Conservation (phyloP, 305 asterid species). For the Ajuga reptans region DNA sequence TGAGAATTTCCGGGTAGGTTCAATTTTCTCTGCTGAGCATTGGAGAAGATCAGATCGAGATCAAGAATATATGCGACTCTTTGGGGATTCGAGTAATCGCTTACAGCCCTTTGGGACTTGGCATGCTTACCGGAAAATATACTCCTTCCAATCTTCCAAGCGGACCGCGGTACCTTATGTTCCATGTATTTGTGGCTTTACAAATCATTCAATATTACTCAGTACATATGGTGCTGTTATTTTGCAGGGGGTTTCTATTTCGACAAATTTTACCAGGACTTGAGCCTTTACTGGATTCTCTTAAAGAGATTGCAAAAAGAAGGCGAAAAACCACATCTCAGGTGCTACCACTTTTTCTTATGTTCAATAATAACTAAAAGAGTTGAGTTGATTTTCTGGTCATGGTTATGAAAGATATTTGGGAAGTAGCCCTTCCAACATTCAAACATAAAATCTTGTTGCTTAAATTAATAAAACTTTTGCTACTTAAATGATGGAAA, state of each 20-base stretch:
- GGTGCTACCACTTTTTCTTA: constrained; percentile 27
- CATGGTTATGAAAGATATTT: too few species aligned
- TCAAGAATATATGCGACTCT: constrained; percentile 58
- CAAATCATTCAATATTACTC: constrained; percentile 3
- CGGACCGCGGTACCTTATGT: constrained; percentile 63
- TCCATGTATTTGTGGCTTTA: not conserved
- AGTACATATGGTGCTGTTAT: constrained; percentile 11
- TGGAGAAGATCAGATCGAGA: constrained; percentile 75
- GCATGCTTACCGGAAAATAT: constrained; percentile 91
- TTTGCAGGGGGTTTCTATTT: constrained; percentile 59
- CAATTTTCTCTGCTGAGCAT: constrained; percentile 82
- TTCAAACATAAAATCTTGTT: too few species aligned
- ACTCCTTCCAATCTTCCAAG: constrained; percentile 63
- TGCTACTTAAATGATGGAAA: too few species aligned
- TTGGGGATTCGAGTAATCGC: constrained; percentile 66
- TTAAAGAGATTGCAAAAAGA: constrained; percentile 47
- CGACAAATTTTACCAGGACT: constrained; percentile 80
- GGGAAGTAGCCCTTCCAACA: not conserved
- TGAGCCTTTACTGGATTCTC: constrained; percentile 54
- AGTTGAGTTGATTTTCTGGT: too few species aligned
- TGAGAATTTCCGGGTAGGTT: constrained; percentile 36
- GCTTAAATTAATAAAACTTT: too few species aligned
- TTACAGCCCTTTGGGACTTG: constrained; percentile 88
- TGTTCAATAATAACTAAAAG: not conserved
- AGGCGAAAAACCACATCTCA: constrained; percentile 65